phyloP scores from a whole-genome alignment of 352 stramenopile genomes.

The Globisporangium solare region DNA sequence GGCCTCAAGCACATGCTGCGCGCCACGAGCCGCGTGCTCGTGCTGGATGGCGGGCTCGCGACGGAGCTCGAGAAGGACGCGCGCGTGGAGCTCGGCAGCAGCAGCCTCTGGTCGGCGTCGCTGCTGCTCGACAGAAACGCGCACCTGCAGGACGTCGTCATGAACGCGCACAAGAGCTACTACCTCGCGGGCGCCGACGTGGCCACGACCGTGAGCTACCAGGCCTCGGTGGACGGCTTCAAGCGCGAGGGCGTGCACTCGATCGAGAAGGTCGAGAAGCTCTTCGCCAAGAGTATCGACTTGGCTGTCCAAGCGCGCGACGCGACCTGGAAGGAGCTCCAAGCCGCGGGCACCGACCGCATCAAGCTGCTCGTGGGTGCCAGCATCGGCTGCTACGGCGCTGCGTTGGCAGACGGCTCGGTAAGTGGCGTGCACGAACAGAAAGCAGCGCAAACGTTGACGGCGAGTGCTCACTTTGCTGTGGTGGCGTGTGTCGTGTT shows the following conservation, averaged over 20 bases:
- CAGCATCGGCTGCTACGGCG: slow-evolving; percentile 85
- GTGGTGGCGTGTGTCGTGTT: not conserved
- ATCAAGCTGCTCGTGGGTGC: slow-evolving; percentile 72
- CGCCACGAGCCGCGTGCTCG: slow-evolving; percentile 30
- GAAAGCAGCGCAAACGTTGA: too few relatives aligned
- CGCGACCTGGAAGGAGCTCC: slow-evolving; percentile 39
- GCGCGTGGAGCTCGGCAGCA: slow-evolving; percentile 48
- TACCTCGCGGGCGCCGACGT: slow-evolving; percentile 76
- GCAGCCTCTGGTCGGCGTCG: slow-evolving; percentile 67
- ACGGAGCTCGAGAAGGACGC: slow-evolving; percentile 75
- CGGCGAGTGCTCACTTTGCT: not conserved
- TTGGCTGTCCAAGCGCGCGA: slow-evolving; percentile 67
- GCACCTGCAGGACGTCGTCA: slow-evolving; percentile 51
- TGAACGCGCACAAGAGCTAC: slow-evolving; percentile 68
- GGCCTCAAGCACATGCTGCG: slow-evolving; percentile 30
- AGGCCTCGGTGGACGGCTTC: slow-evolving; percentile 82
- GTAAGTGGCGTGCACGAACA: slow-evolving; percentile 21
- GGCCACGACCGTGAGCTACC: slow-evolving; percentile 80
- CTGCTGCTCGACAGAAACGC: slow-evolving; percentile 56
- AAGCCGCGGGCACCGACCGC: slow-evolving; percentile 22
- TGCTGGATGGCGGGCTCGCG: slow-evolving; percentile 73
- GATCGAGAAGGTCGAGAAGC: slow-evolving; percentile 41
- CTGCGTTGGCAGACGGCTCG: slow-evolving; percentile 78
- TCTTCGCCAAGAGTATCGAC: slow-evolving; percentile 73
- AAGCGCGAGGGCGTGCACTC: slow-evolving; percentile 50